phyloP scores from a whole-genome alignment of 345 rosid genomes.

The Lumnitzera littorea region DNA sequence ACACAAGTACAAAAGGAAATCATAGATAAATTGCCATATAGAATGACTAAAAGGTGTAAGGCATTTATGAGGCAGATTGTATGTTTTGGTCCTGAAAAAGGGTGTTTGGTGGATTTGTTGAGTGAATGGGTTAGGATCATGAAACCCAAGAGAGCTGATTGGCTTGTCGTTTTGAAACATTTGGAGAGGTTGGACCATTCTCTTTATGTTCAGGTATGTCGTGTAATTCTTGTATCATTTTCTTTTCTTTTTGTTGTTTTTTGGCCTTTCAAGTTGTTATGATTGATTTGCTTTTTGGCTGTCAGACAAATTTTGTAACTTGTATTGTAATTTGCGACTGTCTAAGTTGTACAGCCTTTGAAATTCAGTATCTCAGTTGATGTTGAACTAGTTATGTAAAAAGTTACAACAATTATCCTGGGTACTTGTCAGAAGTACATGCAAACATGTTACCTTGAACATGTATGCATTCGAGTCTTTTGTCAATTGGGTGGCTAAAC shows the following conservation, averaged over 20 bases:
- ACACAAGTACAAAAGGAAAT: constrained; percentile 43
- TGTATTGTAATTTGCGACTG: not conserved
- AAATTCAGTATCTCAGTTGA: too few species aligned
- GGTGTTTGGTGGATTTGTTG: constrained; percentile 40
- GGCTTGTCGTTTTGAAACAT: constrained; percentile 75
- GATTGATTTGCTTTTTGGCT: not conserved
- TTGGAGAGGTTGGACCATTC: constrained; percentile 50
- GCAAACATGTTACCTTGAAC: not conserved
- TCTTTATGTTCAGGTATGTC: constrained; percentile 47
- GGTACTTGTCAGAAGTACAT: too few species aligned
- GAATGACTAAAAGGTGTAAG: constrained; percentile 60
- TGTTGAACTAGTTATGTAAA: too few species aligned
- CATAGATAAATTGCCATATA: constrained; percentile 43
- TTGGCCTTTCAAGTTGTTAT: not conserved
- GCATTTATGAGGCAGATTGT: constrained; percentile 65
- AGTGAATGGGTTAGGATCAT: constrained; percentile 63
- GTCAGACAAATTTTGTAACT: not conserved
- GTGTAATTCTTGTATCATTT: not conserved
- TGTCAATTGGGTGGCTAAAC: not conserved
- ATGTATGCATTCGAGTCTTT: not conserved
- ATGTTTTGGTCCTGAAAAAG: constrained; percentile 33
- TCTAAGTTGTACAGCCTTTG: too few species aligned
- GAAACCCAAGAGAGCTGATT: constrained; percentile 68
- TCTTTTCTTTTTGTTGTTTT: too few species aligned
- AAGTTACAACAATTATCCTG: too few species aligned